Base-by-base conservation (phyloP, 306 rosid species). In the Lathyrus sativus region DNA sequence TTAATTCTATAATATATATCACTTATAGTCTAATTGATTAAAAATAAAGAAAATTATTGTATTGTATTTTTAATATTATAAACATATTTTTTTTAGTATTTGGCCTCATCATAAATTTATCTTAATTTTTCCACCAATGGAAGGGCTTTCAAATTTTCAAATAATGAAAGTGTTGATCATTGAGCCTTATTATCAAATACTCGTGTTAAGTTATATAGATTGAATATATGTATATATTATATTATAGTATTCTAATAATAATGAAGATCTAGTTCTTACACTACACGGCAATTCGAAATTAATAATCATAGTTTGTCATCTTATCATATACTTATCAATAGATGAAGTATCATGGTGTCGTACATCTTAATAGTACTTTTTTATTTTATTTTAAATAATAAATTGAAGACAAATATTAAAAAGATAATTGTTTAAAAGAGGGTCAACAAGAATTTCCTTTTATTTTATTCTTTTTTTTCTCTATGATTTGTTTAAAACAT, bases 381-480 rank as follows among this genome's bases (percentile, higher is more conserved):
- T 17, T 18, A 17, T 50, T 50, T 19, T 0, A 17, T 50, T 50
- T 12, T 45, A 3, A 9, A 50, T 14, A 67, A 18, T 14, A 53
- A 76, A 50, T 50, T 78, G 44, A 42, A 66, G 41, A 1, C 31
- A 10, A 35, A 75, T 59, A 24, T 62, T 46, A 45, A 29, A n/a
- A 54, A 15, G 2, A 0, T 5, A 79, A 45, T 79, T 62, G 46
- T 63, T 79, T 63, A 62, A 62, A 71, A 12, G n/a, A 17, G 69
- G 70, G 31, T 42, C 79, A 79, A 55, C 70, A 48, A 5, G 69
- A 70, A 57, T 70, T 61, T 59, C 60, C 46, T 63, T 61, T 63
- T 31, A 26, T 69, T 22, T 17, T 64, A 45, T 74, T 26, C 29
- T 66, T 50, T 70, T 57, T 64, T 18, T 67, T 10, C 61, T 41